Evolutionary conservation across 768 basidiomycete genomes (phyloP).

Genomic region (Rhodotorula paludigena): DNA sequence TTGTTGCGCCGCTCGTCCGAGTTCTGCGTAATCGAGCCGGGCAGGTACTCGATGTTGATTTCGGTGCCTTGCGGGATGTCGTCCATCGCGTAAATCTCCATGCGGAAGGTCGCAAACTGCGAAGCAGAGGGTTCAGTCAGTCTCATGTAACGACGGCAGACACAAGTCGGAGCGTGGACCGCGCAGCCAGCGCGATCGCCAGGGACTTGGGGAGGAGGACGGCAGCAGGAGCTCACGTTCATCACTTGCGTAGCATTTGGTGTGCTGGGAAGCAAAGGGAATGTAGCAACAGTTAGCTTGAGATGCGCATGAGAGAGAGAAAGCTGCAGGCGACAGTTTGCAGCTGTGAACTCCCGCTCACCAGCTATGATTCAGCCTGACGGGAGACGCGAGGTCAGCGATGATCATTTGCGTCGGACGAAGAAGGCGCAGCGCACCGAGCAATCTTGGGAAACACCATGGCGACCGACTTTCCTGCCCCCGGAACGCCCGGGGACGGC

Average conservation of each 20-base stretch:
- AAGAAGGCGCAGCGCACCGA: background rate
- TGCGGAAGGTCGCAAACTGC: slow-evolving; percentile 32
- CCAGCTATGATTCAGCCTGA: slow-evolving; percentile 34
- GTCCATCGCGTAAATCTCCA: slow-evolving; percentile 36
- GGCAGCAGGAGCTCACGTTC: slow-evolving; percentile 8
- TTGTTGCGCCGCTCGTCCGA: slow-evolving; percentile 18
- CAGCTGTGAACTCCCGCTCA: too few species aligned
- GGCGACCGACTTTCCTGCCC: background rate
- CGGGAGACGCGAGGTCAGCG: background rate
- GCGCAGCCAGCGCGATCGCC: too few species aligned
- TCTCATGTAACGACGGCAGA: too few species aligned
- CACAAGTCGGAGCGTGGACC: too few species aligned
- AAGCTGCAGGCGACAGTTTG: too few species aligned
- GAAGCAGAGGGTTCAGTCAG: background rate
- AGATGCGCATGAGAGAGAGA: too few species aligned
- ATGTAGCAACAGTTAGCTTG: background rate
- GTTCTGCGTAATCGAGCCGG: slow-evolving; percentile 15
- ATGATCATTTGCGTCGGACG: too few species aligned
- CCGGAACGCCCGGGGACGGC: background rate
- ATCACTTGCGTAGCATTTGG: slow-evolving; percentile 33
- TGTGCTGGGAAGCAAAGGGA: slow-evolving; percentile 4
- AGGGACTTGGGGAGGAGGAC: background rate
- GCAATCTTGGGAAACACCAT: slow-evolving; percentile 30
- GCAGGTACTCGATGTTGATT: slow-evolving; percentile 39
- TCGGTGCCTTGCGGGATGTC: slow-evolving; percentile 16